These are phyloP conservation scores for Globisporangium solare DNA, from an alignment of 352 stramenopile species.

Conservation along the genomic window DNA sequence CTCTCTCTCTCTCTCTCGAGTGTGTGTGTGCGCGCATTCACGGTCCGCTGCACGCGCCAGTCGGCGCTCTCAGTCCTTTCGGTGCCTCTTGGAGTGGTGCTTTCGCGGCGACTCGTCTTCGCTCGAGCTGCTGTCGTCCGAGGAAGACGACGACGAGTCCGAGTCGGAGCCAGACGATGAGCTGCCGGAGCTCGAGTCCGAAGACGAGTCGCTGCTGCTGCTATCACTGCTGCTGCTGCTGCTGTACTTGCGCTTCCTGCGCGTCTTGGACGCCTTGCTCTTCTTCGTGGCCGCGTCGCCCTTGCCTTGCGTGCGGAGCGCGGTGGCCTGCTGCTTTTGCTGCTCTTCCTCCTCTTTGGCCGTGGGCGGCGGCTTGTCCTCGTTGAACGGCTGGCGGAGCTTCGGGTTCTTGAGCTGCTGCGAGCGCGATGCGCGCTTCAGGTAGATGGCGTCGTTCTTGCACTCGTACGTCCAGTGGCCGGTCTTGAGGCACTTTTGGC, in stretches of 20 bases:
- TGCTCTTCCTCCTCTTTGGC: conserved; percentile 29
- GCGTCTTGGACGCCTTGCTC: conserved; percentile 22
- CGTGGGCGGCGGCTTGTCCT: conserved; percentile 60
- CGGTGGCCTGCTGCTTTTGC: conserved; percentile 18
- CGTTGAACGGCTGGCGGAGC: conserved; percentile 76
- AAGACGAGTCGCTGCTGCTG: conserved; percentile 22
- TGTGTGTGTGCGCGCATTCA: neutral
- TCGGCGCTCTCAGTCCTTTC: conserved; percentile 24
- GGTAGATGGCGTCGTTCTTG: conserved; percentile 81
- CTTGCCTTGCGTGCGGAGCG: conserved; percentile 15
- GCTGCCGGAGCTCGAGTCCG: neutral
- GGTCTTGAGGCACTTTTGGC: conserved; percentile 76
- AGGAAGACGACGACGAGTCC: conserved; percentile 17
- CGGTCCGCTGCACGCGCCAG: neutral
- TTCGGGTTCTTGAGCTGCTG: conserved; percentile 79
- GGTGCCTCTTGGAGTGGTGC: conserved; percentile 29
- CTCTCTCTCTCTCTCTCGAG: too few relatives aligned
- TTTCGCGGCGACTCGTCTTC: conserved; percentile 16
- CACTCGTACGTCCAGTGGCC: conserved; percentile 88
- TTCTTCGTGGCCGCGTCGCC: conserved; percentile 14
- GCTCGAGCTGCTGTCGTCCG: conserved; percentile 17
- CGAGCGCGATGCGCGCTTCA: conserved; percentile 69
- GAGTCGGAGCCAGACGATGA: conserved; percentile 30
- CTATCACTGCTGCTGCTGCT: conserved; percentile 30
- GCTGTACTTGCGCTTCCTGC: conserved; percentile 18